Evolutionary conservation across 768 basidiomycete genomes (phyloP).

Genomic region (Leccinellum luteum): DNA sequence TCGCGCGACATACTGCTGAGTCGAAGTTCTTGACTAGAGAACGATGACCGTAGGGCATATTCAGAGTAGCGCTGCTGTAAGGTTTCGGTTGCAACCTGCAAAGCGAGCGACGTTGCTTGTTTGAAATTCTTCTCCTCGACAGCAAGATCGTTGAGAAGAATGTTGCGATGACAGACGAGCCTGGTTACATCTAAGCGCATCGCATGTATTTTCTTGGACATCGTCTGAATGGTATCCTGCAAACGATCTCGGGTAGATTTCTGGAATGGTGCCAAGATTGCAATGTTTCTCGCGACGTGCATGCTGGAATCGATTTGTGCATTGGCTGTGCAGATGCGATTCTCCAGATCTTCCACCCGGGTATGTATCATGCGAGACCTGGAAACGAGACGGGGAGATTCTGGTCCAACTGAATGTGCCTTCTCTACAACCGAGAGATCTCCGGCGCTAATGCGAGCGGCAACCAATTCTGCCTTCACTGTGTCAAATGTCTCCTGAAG

Average conservation of each 20-base stretch:
- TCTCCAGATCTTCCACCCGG: slow-evolving; percentile 65
- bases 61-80: slow-evolving; percentile 46
- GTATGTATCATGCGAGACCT: slow-evolving; percentile 57
- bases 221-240: slow-evolving; percentile 51
- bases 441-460: slow-evolving; percentile 38
- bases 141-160: slow-evolving; percentile 72
- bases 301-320: slow-evolving; percentile 64
- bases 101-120: slow-evolving; percentile 63
- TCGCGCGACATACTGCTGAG: slow-evolving; percentile 13
- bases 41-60: slow-evolving; percentile 31
- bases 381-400: slow-evolving; percentile 33
- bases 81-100: slow-evolving; percentile 69
- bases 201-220: slow-evolving; percentile 63
- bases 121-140: slow-evolving; percentile 68
- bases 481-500: slow-evolving; percentile 82
- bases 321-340: slow-evolving; percentile 50
- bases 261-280: slow-evolving; percentile 85
- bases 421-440: slow-evolving; percentile 20
- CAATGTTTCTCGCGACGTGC: slow-evolving; percentile 76
- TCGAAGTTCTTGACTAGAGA: slow-evolving; percentile 32
- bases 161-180: slow-evolving; percentile 69
- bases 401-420: slow-evolving; percentile 20
- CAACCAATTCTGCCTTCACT: slow-evolving; percentile 81
- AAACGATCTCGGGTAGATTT: slow-evolving; percentile 79
- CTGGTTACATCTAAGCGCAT: slow-evolving; percentile 72